Conservation (phyloP, 2,329 filamentous ascomycete species). For the Hypomyces perniciosus region DNA sequence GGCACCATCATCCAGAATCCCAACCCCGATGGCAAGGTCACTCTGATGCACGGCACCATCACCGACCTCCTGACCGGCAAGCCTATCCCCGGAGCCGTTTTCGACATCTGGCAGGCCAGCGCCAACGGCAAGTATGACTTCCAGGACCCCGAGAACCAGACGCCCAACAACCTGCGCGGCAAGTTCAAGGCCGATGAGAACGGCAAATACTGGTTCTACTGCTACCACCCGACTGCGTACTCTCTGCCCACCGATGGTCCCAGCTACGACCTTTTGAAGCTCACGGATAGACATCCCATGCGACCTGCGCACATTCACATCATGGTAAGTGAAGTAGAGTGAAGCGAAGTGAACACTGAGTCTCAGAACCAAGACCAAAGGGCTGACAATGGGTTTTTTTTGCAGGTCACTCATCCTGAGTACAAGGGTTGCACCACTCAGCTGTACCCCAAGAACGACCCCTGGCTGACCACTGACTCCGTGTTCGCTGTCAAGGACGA, state of each 20-base stretch:
- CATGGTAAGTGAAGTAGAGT: slow-evolving; percentile 32
- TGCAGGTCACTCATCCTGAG: slow-evolving; percentile 48
- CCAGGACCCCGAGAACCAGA: slow-evolving; percentile 66
- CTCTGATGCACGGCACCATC: slow-evolving; percentile 64
- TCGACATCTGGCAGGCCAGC: slow-evolving; percentile 74
- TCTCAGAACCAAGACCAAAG: neutral
- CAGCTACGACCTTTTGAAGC: slow-evolving; percentile 33
- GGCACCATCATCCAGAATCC: slow-evolving; percentile 59
- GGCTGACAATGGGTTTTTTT: neutral
- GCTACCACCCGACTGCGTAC: slow-evolving; percentile 68
- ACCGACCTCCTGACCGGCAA: slow-evolving; percentile 58
- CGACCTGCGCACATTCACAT: slow-evolving; percentile 47
- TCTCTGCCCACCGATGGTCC: slow-evolving; percentile 60
- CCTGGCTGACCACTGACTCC: slow-evolving; percentile 48
- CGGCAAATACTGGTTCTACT: slow-evolving; percentile 68
- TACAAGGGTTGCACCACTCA: slow-evolving; percentile 70
- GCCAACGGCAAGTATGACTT: slow-evolving; percentile 72
- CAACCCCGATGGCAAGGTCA: slow-evolving; percentile 51
- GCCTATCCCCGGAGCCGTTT: slow-evolving; percentile 60
- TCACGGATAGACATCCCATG: slow-evolving; percentile 45
- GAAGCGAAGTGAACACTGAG: neutral
- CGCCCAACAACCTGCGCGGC: slow-evolving; percentile 67
- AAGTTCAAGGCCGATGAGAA: slow-evolving; percentile 68
- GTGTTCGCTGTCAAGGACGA: slow-evolving; percentile 51
- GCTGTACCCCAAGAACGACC: slow-evolving; percentile 64